Percentiles rank a stretch among this genome's conserved stretches.
These are phyloP conservation scores for Tranzscheliella williamsii DNA, from an alignment of 1,284 basidiomycete species.

Conservation along the genomic window DNA sequence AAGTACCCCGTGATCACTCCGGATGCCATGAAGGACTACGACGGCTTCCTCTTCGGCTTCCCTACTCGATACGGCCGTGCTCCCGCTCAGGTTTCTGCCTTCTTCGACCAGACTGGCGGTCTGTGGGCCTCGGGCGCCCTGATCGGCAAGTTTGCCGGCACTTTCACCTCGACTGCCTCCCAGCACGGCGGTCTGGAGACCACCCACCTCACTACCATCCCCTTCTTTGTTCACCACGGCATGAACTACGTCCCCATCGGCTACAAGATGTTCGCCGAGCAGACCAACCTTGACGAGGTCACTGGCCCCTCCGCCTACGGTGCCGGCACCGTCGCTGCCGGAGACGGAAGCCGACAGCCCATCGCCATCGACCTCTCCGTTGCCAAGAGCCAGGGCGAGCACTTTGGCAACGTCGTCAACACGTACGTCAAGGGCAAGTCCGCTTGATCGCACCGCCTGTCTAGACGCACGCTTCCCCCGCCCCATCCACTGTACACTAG, in stretches of 20 bases:
- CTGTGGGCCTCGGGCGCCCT: conserved; percentile 75
- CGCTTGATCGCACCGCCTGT: too few relatives aligned
- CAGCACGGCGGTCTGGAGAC: conserved; percentile 62
- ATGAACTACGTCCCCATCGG: conserved; percentile 44
- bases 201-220: conserved; percentile 47
- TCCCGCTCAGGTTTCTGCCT: conserved; percentile 65
- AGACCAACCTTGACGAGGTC: conserved; percentile 29
- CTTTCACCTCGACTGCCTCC: conserved; percentile 69
- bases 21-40: conserved; percentile 67
- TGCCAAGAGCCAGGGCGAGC: conserved; percentile 37
- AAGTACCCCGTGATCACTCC: conserved; percentile 75
- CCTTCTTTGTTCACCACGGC: conserved; percentile 51
- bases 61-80: conserved; percentile 62
- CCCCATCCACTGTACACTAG: too few relatives aligned
- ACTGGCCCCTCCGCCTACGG: conserved; percentile 39
- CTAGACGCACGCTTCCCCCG: not conserved
- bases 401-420: conserved; percentile 41
- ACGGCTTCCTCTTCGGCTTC: conserved; percentile 69
- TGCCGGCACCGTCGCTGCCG: conserved; percentile 43
- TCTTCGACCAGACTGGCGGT: conserved; percentile 75
- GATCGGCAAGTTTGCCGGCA: conserved; percentile 75
- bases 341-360: conserved; percentile 40
- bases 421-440: conserved; percentile 42
- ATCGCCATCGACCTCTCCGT: conserved; percentile 28
- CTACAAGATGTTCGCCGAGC: conserved; percentile 15